Percentiles rank a stretch among this genome's conserved stretches.
phyloP scores from a whole-genome alignment of 2,329 filamentous ascomycete genomes.

The Cercospora sp. region DNA sequence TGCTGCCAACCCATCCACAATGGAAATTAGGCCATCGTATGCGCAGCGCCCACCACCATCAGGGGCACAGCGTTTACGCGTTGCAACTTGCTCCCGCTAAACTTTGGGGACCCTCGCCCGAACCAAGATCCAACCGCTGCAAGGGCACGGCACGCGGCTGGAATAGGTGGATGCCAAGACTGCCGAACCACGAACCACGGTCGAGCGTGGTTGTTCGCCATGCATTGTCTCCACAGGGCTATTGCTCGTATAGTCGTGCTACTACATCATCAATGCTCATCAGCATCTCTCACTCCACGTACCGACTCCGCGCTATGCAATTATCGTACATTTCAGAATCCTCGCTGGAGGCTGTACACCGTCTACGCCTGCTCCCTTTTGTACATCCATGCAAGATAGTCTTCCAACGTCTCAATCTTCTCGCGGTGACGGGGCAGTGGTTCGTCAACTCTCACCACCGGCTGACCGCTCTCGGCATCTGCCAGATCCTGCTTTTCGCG shows the following conservation, averaged over 20 bases:
- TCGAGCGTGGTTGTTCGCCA: neutral
- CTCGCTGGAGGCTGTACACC: neutral
- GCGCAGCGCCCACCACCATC: neutral
- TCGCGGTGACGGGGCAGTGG: slow-evolving; percentile 19
- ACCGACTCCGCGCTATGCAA: slow-evolving; percentile 6
- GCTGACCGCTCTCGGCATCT: slow-evolving; percentile 52
- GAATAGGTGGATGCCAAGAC: neutral
- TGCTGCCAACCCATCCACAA: neutral
- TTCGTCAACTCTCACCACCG: slow-evolving; percentile 39
- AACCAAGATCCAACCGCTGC: neutral
- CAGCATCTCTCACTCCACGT: neutral
- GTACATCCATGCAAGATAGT: slow-evolving; percentile 38
- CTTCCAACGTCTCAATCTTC: slow-evolving; percentile 30
- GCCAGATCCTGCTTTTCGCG: slow-evolving; percentile 57
- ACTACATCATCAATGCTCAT: neutral
- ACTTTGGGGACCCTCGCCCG: neutral
- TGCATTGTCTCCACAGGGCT: neutral
- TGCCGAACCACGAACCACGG: neutral
- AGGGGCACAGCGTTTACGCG: neutral
- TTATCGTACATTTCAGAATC: neutral
- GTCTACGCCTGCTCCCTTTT: slow-evolving; percentile 12
- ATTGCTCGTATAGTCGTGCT: neutral
- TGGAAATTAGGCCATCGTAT: neutral
- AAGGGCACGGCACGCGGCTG: neutral
- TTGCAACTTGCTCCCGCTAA: neutral